Evolutionary conservation across 78 protist genomes (phyloP).

Genomic region (Chrysochromulina parva): DNA sequence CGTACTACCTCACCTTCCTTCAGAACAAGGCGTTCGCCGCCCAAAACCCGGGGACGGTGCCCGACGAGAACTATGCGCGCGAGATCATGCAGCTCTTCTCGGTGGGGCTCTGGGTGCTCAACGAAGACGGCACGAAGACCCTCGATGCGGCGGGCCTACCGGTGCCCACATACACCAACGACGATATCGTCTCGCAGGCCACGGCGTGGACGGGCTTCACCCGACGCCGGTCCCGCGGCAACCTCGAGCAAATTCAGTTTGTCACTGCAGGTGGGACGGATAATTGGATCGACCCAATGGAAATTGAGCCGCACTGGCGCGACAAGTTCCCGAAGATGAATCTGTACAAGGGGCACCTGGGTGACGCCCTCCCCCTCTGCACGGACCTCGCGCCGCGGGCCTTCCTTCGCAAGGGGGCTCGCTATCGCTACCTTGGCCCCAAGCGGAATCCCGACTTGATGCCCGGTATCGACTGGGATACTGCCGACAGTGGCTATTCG

Average conservation of each 20-base stretch:
- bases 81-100: conserved; percentile 37
- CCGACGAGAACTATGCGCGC: conserved; percentile 46
- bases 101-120: conserved; percentile 19
- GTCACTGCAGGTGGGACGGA: no score
- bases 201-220: conserved; percentile 21
- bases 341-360: conserved; percentile 6
- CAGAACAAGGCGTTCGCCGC: not conserved
- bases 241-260: not conserved
- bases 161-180: not conserved
- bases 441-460: not conserved
- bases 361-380: conserved; percentile 29
- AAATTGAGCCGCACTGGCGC: not conserved
- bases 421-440: not conserved
- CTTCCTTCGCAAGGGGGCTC: not conserved
- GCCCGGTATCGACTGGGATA: not conserved
- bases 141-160: not conserved
- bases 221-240: not conserved
- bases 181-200: conserved; percentile 14
- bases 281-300: conserved; percentile 18
- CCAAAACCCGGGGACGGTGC: not conserved
- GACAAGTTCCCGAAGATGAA: conserved; percentile 22
- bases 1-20: not conserved
- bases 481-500: not conserved
- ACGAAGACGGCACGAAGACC: conserved; percentile 16
- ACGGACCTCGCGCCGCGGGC: not conserved